Conservation (phyloP, 1,139 yeast species). For the Geotrichum fermentans region DNA sequence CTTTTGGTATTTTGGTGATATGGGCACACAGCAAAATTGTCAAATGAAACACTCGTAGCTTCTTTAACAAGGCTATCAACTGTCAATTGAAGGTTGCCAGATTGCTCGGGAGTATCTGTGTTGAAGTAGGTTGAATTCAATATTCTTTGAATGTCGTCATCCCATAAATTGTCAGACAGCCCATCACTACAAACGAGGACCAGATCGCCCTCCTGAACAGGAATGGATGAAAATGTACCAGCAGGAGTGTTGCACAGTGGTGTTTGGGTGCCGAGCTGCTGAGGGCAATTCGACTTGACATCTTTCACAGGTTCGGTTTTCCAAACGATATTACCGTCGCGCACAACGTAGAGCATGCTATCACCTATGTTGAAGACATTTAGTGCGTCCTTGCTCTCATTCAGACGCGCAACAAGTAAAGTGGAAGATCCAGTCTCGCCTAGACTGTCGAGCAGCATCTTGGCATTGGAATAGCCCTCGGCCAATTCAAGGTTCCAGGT, state of each 20-base stretch:
- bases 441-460: slow-evolving; percentile 52
- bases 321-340: slow-evolving; percentile 46
- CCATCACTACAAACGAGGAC: slow-evolving; percentile 91
- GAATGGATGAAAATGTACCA: background rate
- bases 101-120: background rate
- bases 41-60: slow-evolving; percentile 24
- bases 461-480: slow-evolving; percentile 49
- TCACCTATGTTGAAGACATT: slow-evolving; percentile 56
- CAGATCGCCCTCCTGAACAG: slow-evolving; percentile 55
- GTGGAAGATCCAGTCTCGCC: slow-evolving; percentile 52
- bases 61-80: slow-evolving; percentile 18
- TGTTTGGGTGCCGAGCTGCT: slow-evolving; percentile 18
- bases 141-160: slow-evolving; percentile 45
- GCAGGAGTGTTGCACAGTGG: slow-evolving; percentile 8
- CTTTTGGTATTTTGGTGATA: slow-evolving; percentile 12
- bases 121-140: background rate
- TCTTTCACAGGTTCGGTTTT: slow-evolving; percentile 12
- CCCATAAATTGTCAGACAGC: slow-evolving; percentile 76
- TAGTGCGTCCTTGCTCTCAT: slow-evolving; percentile 39
- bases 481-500: slow-evolving; percentile 41
- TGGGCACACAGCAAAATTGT: slow-evolving; percentile 25
- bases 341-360: slow-evolving; percentile 47
- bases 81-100: slow-evolving; percentile 12
- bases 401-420: slow-evolving; percentile 47
- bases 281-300: slow-evolving; percentile 10